Conservation (phyloP, 2,329 filamentous ascomycete species). For the Botryotinia narcissicola region DNA sequence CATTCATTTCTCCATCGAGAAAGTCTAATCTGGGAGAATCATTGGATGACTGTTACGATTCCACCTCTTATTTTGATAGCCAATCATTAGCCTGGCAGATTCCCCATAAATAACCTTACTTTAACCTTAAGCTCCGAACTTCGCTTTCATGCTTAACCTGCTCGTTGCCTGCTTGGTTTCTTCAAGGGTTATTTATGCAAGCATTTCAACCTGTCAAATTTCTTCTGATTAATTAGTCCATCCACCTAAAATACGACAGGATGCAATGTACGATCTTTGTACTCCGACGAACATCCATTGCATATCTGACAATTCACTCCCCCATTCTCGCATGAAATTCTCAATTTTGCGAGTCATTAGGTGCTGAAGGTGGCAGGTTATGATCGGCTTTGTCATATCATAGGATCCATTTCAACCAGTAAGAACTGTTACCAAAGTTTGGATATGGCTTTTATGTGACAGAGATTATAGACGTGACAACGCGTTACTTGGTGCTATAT, state of each 20-base stretch:
- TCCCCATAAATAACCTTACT: not conserved
- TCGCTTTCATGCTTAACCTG: not conserved
- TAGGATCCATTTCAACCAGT: not conserved
- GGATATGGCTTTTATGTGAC: not conserved
- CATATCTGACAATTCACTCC: not conserved
- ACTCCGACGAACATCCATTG: not conserved
- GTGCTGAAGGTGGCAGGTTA: not conserved
- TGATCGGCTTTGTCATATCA: not conserved
- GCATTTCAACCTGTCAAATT: not conserved
- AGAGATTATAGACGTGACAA: not conserved
- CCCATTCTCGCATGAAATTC: not conserved
- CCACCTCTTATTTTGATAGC: no score
- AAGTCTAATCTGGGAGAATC: no score
- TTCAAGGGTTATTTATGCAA: not conserved
- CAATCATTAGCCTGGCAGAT: not conserved
- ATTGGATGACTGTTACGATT: not conserved
- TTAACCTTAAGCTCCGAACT: not conserved
- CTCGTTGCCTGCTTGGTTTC: not conserved
- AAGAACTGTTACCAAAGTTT: not conserved
- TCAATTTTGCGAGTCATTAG: not conserved
- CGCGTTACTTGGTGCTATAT: not conserved
- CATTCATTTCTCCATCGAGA: not conserved
- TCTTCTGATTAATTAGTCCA: not conserved
- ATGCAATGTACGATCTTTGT: not conserved
- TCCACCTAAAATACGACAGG: not conserved